phyloP scores from a whole-genome alignment of 1,284 basidiomycete species.

The Tylopilus sp. region DNA sequence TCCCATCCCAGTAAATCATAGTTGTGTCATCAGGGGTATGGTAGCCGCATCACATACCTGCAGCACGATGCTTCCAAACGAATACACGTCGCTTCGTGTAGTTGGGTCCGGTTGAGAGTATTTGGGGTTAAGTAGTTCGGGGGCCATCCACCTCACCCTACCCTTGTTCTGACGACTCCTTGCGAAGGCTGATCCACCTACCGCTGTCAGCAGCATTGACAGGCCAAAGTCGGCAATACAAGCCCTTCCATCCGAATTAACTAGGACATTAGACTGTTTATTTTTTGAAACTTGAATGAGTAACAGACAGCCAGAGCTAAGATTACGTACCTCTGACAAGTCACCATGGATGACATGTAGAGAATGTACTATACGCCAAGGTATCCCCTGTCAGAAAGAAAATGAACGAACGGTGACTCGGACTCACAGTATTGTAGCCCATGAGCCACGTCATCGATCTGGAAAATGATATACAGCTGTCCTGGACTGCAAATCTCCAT shows the following conservation, averaged over 20 bases:
- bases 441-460: neutral
- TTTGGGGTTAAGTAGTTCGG: neutral
- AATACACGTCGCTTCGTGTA: slow-evolving; percentile 1
- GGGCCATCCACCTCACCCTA: slow-evolving; percentile 6
- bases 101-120: neutral
- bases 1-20: neutral
- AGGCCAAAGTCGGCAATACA: slow-evolving; percentile 3
- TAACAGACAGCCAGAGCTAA: neutral
- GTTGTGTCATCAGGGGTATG: neutral
- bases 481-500: too few species aligned
- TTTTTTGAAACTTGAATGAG: neutral
- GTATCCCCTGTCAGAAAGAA: neutral
- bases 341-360: neutral
- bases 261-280: neutral
- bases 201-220: neutral
- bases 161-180: neutral
- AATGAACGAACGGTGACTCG: neutral
- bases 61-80: slow-evolving; percentile 6
- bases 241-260: neutral
- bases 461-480: neutral
- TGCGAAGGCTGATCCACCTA: neutral
- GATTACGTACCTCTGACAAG: slow-evolving; percentile 2
- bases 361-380: neutral
- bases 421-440: slow-evolving; percentile 4
- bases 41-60: neutral